Evolutionary conservation across 1,139 yeast species (phyloP).

Genomic region (Yamadazyma trypodendri): DNA sequence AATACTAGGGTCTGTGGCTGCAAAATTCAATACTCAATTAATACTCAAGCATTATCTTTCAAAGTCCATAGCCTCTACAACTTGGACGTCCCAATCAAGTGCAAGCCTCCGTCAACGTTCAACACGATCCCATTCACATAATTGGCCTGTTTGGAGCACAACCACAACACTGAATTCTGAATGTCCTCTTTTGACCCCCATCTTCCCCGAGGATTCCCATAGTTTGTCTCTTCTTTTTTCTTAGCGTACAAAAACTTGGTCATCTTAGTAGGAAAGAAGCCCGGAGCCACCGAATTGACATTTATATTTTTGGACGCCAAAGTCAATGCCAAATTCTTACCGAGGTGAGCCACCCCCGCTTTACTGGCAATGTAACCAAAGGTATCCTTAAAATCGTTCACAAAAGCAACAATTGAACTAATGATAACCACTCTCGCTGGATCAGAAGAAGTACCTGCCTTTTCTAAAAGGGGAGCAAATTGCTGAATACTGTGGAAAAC

Average conservation of each 20-base stretch:
- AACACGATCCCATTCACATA: constrained; percentile 67
- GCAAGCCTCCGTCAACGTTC: constrained; percentile 71
- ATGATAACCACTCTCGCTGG: constrained; percentile 66
- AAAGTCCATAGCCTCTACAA: too few relatives aligned
- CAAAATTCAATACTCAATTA: too few relatives aligned
- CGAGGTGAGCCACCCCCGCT: constrained; percentile 72
- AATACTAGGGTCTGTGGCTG: too few relatives aligned
- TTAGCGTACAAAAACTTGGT: constrained; percentile 58
- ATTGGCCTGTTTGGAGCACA: constrained; percentile 56
- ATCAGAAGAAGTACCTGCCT: constrained; percentile 53
- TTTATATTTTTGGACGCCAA: constrained; percentile 62
- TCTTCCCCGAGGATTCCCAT: constrained; percentile 60
- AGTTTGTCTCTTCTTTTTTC: constrained; percentile 49
- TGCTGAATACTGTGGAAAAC: constrained; percentile 65
- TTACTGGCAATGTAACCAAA: constrained; percentile 74
- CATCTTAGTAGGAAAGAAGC: constrained; percentile 78
- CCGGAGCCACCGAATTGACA: constrained; percentile 71
- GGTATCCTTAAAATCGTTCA: constrained; percentile 49
- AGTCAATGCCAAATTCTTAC: constrained; percentile 58
- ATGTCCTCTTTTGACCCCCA: constrained; percentile 63
- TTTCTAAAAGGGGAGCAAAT: constrained; percentile 55
- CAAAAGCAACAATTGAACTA: constrained; percentile 57
- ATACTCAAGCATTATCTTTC: too few relatives aligned
- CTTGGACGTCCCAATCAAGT: constrained; percentile 17
- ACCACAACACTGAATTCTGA: constrained; percentile 54